These are phyloP conservation scores for Phytophthora tubulina DNA, from an alignment of 352 stramenopile genomes.

Conservation along the genomic window DNA sequence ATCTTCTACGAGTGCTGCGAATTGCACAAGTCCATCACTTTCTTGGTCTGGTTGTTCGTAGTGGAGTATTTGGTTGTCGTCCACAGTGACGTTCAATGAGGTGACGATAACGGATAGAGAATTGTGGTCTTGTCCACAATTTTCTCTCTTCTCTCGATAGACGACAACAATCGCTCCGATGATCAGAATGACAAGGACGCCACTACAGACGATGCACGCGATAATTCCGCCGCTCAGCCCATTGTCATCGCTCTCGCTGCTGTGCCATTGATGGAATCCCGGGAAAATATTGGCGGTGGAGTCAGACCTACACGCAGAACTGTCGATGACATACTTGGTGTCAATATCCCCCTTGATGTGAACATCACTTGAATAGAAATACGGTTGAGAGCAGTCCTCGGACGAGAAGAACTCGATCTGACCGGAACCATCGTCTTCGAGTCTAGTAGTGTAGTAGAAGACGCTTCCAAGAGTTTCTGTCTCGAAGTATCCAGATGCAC, in stretches of 20 bases:
- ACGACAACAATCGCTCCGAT: not conserved
- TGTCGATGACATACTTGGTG: no score
- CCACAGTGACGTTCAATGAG: no score
- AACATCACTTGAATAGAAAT: not conserved
- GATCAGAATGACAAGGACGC: not conserved
- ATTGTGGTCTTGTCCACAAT: no score
- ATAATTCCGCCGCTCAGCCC: not conserved
- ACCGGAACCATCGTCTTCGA: constrained; percentile 7
- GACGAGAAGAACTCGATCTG: constrained; percentile 5
- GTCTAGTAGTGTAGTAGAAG: not conserved
- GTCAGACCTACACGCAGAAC: not conserved
- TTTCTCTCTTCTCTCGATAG: not conserved
- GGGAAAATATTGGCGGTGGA: not conserved
- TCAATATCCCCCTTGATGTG: not conserved
- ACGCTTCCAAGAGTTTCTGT: not conserved
- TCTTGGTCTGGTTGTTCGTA: no score
- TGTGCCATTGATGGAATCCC: not conserved
- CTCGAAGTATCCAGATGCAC: not conserved
- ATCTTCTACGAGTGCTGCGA: no score
- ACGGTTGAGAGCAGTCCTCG: not conserved
- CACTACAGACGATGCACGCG: not conserved
- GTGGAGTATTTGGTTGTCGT: no score
- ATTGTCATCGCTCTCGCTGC: not conserved
- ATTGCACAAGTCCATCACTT: no score
- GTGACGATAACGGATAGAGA: no score